Evolutionary conservation across 2,329 filamentous ascomycete species (phyloP).

Genomic region (Fusarium sp.): DNA sequence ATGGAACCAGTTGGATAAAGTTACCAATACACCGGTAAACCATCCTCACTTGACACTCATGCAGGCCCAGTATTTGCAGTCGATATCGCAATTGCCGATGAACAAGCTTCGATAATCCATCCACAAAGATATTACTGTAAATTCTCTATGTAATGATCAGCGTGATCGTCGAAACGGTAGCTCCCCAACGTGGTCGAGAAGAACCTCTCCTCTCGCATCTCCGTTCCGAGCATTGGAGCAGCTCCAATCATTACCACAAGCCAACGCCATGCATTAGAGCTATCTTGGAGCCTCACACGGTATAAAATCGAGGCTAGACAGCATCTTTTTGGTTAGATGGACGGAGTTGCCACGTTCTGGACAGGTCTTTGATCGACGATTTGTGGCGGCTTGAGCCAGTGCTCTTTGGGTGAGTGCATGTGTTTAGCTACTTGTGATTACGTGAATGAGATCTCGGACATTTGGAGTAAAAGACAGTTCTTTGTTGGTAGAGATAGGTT

Average conservation of each 20-base stretch:
- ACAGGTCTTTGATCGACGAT: constrained; percentile 1
- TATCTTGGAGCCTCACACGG: not conserved
- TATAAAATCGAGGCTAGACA: not conserved
- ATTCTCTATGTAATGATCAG: not conserved
- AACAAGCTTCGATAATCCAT: not conserved
- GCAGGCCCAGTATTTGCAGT: not conserved
- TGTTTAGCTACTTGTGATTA: not conserved
- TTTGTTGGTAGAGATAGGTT: not conserved
- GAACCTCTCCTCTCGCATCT: not conserved
- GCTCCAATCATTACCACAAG: not conserved
- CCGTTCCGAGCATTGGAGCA: not conserved
- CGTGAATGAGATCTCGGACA: not conserved
- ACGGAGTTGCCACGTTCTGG: not conserved
- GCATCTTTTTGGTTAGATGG: not conserved
- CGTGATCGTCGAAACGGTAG: not conserved
- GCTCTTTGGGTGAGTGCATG: not conserved
- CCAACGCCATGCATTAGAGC: not conserved
- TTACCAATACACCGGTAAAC: not conserved
- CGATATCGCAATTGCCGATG: not conserved
- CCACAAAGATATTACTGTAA: not conserved
- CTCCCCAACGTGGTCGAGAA: not conserved
- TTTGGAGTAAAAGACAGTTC: not conserved
- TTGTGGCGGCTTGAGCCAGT: not conserved
- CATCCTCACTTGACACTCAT: not conserved
- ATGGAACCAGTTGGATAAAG: not conserved